A percentile compares a stretch with the other conserved stretches of the same genome.
Conservation (phyloP, 495 filamentous ascomycete species). For the Penicillium angulare region DNA sequence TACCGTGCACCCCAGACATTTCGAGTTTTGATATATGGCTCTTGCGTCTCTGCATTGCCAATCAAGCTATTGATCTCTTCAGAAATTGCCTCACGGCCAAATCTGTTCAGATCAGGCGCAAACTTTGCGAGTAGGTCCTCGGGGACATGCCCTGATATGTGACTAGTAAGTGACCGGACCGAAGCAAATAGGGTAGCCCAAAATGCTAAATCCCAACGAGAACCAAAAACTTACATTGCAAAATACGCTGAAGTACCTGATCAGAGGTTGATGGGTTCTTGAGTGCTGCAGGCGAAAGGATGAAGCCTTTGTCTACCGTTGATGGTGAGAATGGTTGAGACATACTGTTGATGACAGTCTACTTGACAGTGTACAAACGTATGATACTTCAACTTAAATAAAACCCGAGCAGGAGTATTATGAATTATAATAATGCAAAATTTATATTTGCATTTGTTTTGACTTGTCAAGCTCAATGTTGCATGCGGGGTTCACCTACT, state of each 20-base stretch:
- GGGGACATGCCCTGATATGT: slow-evolving; percentile 11
- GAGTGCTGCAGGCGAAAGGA: slow-evolving; percentile 9
- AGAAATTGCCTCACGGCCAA: slow-evolving; percentile 15
- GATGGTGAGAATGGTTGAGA: slow-evolving; percentile 4
- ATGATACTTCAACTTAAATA: no score
- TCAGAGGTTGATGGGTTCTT: slow-evolving; percentile 15
- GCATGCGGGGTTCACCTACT: slow-evolving; percentile 11
- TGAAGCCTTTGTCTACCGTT: slow-evolving; percentile 13
- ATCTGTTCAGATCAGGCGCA: slow-evolving; percentile 1
- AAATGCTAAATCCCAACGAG: no score
- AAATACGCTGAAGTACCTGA: slow-evolving; percentile 10
- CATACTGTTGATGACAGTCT: background rate
- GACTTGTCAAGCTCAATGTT: background rate
- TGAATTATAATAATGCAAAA: no score
- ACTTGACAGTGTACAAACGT: no score
- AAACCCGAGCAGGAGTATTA: no score
- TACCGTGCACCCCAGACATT: slow-evolving; percentile 35
- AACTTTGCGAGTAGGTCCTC: slow-evolving; percentile 6
- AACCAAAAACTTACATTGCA: slow-evolving; percentile 8
- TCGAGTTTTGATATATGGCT: slow-evolving; percentile 26
- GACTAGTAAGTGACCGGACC: background rate
- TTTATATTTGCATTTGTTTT: background rate
- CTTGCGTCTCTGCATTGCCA: slow-evolving; percentile 25
- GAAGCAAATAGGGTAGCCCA: no score
- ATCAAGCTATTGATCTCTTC: slow-evolving; percentile 9